Percentiles rank a stretch among this genome's conserved stretches.
Evolutionary conservation across 164 flowering plant species (phyloP).

Genomic region (Malania oleifera): DNA sequence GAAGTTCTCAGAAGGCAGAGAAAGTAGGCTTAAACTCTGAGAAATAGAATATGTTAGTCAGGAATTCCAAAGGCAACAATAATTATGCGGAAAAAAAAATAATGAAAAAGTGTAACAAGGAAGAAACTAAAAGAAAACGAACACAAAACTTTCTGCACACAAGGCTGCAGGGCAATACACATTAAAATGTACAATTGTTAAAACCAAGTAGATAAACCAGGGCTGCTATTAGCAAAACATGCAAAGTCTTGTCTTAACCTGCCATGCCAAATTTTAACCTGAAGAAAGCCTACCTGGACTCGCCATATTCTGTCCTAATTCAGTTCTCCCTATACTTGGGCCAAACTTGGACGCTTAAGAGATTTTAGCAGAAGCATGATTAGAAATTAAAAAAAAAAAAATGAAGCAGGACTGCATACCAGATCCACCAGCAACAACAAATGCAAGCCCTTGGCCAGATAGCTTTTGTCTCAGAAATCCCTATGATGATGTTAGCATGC

Average conservation of each 20-base stretch:
- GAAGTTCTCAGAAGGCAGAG: too few species aligned
- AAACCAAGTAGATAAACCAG: not conserved
- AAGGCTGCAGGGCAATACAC: too few species aligned
- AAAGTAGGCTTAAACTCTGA: too few species aligned
- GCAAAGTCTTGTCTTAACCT: not conserved
- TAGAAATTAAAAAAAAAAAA: not conserved
- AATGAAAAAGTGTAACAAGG: too few species aligned
- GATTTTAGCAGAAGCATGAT: too few species aligned
- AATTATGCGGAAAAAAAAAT: too few species aligned
- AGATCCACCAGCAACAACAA: conserved; percentile 89
- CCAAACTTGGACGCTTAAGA: too few species aligned
- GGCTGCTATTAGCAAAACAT: not conserved
- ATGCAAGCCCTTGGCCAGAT: conserved; percentile 94
- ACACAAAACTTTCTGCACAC: not conserved
- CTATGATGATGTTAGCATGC: conserved; percentile 29
- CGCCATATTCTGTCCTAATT: too few species aligned
- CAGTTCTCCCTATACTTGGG: not conserved
- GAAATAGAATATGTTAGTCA: too few species aligned
- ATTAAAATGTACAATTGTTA: not conserved
- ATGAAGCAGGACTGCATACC: conserved; percentile 40
- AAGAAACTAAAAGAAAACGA: not conserved
- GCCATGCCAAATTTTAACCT: not conserved
- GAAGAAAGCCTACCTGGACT: too few species aligned
- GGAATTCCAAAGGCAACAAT: too few species aligned
- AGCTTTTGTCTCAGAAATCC: conserved; percentile 86